Evolutionary conservation across 2,329 filamentous ascomycete genomes (phyloP), one percentile per base, ranked within the genome.

Genomic region (Penicillium digitatum): DNA sequence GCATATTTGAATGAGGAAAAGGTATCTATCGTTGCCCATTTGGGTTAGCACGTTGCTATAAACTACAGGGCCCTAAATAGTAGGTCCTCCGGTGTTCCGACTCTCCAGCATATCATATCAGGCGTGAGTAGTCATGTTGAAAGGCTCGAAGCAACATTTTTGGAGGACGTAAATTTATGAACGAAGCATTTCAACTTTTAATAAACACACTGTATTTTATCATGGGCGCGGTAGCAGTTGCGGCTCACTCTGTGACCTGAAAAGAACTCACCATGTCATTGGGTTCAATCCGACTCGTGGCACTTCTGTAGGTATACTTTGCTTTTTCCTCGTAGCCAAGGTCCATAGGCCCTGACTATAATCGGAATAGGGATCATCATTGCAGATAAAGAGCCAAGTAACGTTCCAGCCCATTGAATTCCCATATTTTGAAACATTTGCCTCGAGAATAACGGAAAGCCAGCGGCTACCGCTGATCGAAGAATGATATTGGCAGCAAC

Each of bases 401-500:
- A 46, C 1, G 71, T 73, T 14, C 62, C 55, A 5, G 70, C 70
- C 71, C 71, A 74, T 31, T 72, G 64, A 1, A 74, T 56, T 1
- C 68, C 66, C 52, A 74, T 52, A 5, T 64, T 65, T 14, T 68
- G 32, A 42, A 73, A 73, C 69, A 74, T 70, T 20, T 69, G 67
- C 20, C 47, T 63, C 0, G 70, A 52, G 35, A 72, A 73, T 2
- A 73, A 55, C 0, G 71, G 71, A n/a, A 73, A 73, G 0, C 59
- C 62, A 6, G 67, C 61, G 4, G 65, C 71, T 7, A 70, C 49
- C 2, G 63, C 45, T 3, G 70, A 72, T 5, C 70, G 69, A 16
- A 72, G 56, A 8, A 72, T 67, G 22, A 68, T 67, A 31, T 70
- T 72, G 6, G 67, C 69, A 14, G 70, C 70, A n/a, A 72, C 62